phyloP scores from a whole-genome alignment of 2,329 filamentous ascomycete species.

The Sclerotinia borealis region DNA sequence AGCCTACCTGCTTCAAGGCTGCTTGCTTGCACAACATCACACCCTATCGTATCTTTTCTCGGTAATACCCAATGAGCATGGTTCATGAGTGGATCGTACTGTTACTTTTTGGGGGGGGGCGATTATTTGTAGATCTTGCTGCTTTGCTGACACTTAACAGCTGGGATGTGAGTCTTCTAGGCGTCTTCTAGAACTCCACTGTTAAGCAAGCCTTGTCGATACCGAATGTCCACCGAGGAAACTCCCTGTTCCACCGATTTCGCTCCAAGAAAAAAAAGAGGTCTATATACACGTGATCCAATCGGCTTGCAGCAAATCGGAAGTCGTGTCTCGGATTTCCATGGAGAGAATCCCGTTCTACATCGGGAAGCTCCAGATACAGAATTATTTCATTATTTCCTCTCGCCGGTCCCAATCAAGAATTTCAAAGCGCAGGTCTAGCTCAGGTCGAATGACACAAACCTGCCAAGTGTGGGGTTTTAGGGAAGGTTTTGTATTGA shows the following conservation, averaged over 20 bases:
- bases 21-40: background rate
- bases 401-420: background rate
- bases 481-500: background rate
- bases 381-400: background rate
- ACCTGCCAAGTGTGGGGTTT: background rate
- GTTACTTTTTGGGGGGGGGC: background rate
- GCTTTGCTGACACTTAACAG: background rate
- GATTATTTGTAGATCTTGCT: conserved; percentile 2
- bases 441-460: background rate
- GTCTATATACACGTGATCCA: background rate
- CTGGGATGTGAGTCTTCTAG: background rate
- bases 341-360: background rate
- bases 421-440: background rate
- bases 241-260: background rate
- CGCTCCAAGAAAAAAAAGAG: too few species aligned
- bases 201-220: background rate
- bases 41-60: background rate
- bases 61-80: background rate
- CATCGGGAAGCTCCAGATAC: background rate
- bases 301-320: background rate
- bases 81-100: background rate
- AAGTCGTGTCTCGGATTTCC: background rate
- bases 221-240: background rate
- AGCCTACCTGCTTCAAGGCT: background rate
- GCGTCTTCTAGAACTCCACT: conserved; percentile 6